Conservation (phyloP, 768 basidiomycete genomes). For the Suillus paluster region DNA sequence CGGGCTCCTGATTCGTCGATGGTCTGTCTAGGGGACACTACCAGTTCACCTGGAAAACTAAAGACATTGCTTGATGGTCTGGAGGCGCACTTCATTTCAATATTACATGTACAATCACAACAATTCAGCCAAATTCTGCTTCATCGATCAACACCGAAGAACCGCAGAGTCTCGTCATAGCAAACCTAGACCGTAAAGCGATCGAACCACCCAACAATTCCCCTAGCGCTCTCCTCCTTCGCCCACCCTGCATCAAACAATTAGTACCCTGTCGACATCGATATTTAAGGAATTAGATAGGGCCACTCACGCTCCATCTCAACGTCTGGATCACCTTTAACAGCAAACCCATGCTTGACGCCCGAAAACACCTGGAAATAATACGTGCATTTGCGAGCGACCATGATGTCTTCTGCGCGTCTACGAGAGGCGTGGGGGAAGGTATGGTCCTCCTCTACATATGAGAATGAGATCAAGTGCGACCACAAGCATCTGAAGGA, state of each 20-base stretch:
- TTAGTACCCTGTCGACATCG: neutral
- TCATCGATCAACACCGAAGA: no score
- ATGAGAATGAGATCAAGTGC: neutral
- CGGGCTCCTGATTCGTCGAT: no score
- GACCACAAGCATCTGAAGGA: neutral
- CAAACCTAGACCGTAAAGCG: conserved; percentile 39
- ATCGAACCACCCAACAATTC: conserved; percentile 51
- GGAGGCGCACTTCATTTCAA: no score
- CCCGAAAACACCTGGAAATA: conserved; percentile 58
- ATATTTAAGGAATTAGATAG: neutral
- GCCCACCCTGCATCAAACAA: conserved; percentile 50
- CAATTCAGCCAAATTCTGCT: no score
- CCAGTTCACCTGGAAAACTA: no score
- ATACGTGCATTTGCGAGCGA: conserved; percentile 51
- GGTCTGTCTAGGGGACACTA: no score
- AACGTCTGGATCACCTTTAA: conserved; percentile 18
- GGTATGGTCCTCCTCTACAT: conserved; percentile 53
- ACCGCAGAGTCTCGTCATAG: no score
- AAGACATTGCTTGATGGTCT: no score
- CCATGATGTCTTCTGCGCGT: conserved; percentile 59
- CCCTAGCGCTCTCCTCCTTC: conserved; percentile 57
- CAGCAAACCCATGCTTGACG: conserved; percentile 32
- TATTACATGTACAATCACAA: no score
- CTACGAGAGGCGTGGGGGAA: conserved; percentile 55
- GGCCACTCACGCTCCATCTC: conserved; percentile 21